These are phyloP conservation scores for Rasamsonia emersonii DNA, from an alignment of 2,329 filamentous ascomycete species.

Conservation along the genomic window DNA sequence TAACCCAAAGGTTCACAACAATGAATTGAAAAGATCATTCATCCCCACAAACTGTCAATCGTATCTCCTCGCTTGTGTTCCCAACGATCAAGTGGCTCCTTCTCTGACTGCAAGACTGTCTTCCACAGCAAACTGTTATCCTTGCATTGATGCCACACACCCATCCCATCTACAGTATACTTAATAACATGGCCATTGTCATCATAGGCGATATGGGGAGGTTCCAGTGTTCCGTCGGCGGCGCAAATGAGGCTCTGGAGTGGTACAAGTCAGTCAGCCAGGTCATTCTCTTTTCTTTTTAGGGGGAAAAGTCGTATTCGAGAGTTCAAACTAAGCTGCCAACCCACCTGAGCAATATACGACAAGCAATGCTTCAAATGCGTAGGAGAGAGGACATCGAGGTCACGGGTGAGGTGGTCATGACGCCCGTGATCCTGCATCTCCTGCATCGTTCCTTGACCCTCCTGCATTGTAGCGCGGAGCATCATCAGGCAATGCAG, in stretches of 20 bases:
- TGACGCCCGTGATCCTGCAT: neutral
- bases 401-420: neutral
- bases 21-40: neutral
- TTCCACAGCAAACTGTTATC: conserved; percentile 5
- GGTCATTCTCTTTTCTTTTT: too few species aligned
- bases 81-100: conserved; percentile 3
- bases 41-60: conserved; percentile 7
- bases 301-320: neutral
- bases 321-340: neutral
- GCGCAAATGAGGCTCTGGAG: conserved; percentile 5
- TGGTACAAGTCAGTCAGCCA: too few species aligned
- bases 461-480: conserved; percentile 4
- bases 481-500: conserved; percentile 8
- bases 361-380: conserved; percentile 9
- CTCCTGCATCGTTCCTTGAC: neutral
- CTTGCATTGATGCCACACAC: conserved; percentile 8
- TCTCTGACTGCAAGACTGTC: conserved; percentile 2
- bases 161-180: conserved; percentile 6
- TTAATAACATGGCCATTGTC: conserved; percentile 2
- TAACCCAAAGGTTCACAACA: too few species aligned
- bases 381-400: neutral
- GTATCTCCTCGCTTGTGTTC: conserved; percentile 4
- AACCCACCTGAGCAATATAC: conserved; percentile 8
- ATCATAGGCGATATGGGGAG: conserved; percentile 2
- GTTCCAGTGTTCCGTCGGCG: conserved; percentile 6